Conservation (phyloP, 2,329 filamentous ascomycete genomes). For the Cephalotrichum gorgonifer region DNA sequence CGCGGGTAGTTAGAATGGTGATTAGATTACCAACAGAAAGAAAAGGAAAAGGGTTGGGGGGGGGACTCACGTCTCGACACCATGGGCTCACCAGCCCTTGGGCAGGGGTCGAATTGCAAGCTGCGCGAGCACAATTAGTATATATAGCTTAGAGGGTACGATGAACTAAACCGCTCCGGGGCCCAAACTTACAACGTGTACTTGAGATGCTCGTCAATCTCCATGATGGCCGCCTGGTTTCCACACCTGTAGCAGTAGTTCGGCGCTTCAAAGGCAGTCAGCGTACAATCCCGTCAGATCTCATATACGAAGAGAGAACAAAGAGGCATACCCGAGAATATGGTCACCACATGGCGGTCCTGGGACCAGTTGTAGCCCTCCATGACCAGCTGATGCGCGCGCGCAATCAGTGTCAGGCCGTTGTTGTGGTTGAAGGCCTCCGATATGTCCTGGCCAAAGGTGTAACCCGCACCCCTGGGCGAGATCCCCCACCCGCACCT, state of each 20-base stretch:
- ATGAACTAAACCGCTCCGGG: no score
- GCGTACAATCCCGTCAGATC: neutral
- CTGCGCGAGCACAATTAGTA: constrained; percentile 37
- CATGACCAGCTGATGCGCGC: constrained; percentile 98
- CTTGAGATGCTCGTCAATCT: constrained; percentile 98
- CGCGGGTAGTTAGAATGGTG: no score
- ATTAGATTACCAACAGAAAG: no score
- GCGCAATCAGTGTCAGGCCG: constrained; percentile 85
- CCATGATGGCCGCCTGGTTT: constrained; percentile 99
- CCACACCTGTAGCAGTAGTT: constrained; percentile 99
- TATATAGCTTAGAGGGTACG: no score
- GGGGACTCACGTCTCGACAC: constrained; percentile 69
- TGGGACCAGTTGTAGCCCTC: constrained; percentile 99
- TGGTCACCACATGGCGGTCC: constrained; percentile 94
- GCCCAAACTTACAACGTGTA: constrained; percentile 92
- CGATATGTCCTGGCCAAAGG: constrained; percentile 92
- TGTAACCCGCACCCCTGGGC: constrained; percentile 87
- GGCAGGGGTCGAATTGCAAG: constrained; percentile 98
- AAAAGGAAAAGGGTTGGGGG: neutral
- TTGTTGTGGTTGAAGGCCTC: constrained; percentile 99
- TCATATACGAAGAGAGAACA: neutral
- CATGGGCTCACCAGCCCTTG: constrained; percentile 95
- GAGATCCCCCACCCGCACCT: constrained; percentile 94
- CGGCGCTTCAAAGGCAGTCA: constrained; percentile 43
- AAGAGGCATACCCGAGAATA: constrained; percentile 69